Percentiles rank a stretch among this genome's conserved stretches.
Evolutionary conservation across 2,329 filamentous ascomycete genomes (phyloP).

Genomic region (Ophiostoma populinum): DNA sequence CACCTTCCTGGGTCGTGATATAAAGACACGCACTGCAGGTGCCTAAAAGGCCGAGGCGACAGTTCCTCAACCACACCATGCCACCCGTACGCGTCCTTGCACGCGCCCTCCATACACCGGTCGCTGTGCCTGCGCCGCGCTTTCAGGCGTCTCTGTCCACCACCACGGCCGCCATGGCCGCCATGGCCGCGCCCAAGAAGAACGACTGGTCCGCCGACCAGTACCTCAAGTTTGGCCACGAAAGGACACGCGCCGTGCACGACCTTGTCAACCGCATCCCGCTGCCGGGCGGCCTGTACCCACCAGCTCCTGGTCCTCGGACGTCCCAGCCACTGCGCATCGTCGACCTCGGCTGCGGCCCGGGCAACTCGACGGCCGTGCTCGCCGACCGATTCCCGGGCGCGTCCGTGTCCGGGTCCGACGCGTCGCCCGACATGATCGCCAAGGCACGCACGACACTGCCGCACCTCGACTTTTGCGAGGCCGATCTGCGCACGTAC

Average conservation of each 20-base stretch:
- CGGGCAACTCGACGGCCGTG: conserved; percentile 37
- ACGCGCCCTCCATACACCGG: too few species aligned
- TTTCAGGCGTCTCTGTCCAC: too few species aligned
- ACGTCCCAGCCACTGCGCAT: conserved; percentile 17
- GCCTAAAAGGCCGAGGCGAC: too few species aligned
- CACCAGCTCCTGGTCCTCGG: not conserved
- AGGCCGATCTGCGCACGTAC: conserved; percentile 28
- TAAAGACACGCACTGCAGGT: too few species aligned
- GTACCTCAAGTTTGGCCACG: conserved; percentile 36
- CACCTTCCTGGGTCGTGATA: too few species aligned
- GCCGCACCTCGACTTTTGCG: conserved; percentile 25
- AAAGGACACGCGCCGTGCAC: conserved; percentile 33
- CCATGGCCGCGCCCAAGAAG: conserved; percentile 1
- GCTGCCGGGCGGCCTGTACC: conserved; percentile 14
- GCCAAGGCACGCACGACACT: conserved; percentile 23
- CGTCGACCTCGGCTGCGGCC: conserved; percentile 42
- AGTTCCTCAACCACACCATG: too few species aligned
- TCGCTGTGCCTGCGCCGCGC: too few species aligned
- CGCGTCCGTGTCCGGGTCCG: conserved; percentile 31
- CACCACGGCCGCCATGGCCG: too few species aligned
- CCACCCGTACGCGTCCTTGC: too few species aligned
- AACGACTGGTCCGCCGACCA: conserved; percentile 36
- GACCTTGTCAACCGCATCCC: conserved; percentile 34
- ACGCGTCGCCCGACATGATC: conserved; percentile 39
- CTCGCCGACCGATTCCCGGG: conserved; percentile 29